Percentiles rank a stretch among this genome's conserved stretches.
phyloP scores from a whole-genome alignment of 2,329 filamentous ascomycete genomes.

The Trichoderma koningiopsis region DNA sequence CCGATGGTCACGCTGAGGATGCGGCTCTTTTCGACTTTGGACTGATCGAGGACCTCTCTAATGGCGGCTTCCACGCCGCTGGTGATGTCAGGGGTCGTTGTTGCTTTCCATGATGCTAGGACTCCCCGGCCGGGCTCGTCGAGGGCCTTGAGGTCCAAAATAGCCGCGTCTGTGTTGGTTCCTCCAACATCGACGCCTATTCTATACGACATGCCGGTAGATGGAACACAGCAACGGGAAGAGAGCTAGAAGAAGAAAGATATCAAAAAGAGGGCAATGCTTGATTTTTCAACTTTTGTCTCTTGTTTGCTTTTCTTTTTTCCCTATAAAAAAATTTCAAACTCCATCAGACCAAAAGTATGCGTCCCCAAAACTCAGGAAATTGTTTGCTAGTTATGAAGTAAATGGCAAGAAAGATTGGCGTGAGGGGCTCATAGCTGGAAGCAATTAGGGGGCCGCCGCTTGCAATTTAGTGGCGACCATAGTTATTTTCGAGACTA shows the following conservation, averaged over 20 bases:
- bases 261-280: neutral
- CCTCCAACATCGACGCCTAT: conserved; percentile 48
- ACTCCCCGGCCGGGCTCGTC: conserved; percentile 44
- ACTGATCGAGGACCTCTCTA: conserved; percentile 43
- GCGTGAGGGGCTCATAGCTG: conserved; percentile 17
- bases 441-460: conserved; percentile 15
- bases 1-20: conserved; percentile 54
- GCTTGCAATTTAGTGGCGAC: conserved; percentile 3
- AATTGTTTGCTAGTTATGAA: conserved; percentile 9
- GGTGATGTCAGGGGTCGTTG: conserved; percentile 54
- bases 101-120: conserved; percentile 51
- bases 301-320: neutral
- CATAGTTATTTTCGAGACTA: neutral
- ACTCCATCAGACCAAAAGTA: neutral
- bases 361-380: neutral
- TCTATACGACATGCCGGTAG: conserved; percentile 42
- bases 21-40: conserved; percentile 40
- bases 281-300: neutral
- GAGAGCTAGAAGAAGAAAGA: neutral
- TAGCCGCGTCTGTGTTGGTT: conserved; percentile 48
- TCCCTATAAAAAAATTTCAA: neutral
- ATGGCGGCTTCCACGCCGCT: conserved; percentile 52
- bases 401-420: neutral
- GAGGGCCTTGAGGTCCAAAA: conserved; percentile 45
- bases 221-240: neutral